Evolutionary conservation across 2,329 filamentous ascomycete species (phyloP), one percentile per base, ranked within the genome.

Genomic region (Fusarium chuoi): DNA sequence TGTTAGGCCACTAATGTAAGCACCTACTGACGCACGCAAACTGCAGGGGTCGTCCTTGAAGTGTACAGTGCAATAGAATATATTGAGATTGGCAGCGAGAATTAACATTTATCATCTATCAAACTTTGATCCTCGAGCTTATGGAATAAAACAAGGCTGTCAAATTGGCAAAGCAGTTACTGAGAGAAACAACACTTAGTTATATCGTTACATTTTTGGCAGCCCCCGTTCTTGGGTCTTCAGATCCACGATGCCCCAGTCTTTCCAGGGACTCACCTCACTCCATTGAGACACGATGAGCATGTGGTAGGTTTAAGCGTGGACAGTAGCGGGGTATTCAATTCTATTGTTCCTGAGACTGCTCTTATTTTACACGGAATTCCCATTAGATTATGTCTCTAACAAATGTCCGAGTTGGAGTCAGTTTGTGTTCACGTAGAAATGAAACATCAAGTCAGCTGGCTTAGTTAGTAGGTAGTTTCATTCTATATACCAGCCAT

Each of bases 221-320:
- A 74, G 52, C 45, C 62, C 62, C 42, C 39, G 54, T 44, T 56
- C 41, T 71, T 36, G 42, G 46, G 41, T 48, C 35, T 74, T 42
- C 17, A 46, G 55, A 55, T 55, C 65, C 65, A 73, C 56, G 39
- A 60, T 65, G 54, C 70, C 71, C 71, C 71, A 62, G 26, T 60
- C 54, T 65, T 66, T 73, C 36, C 61, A 65, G 70, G 65, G 65
- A 65, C 48, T 58, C 28, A 44, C n/a, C 24, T 30, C 30, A 12
- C 30, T 33, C 30, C 42, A 44, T 42, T 52, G 33, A 70, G 55
- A 65, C 48, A 65, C 28, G 20, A 35, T 62, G 63, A 35, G 65
- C 51, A 68, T 70, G 67, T 57, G 51, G 51, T 58, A 69, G 58
- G 51, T 36, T 44, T 30, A 33, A 35, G 38, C 36, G 44, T 55